These are phyloP conservation scores for Vanderwaltozyma yarrowii DNA, from an alignment of 805 yeast species.

Conservation along the genomic window DNA sequence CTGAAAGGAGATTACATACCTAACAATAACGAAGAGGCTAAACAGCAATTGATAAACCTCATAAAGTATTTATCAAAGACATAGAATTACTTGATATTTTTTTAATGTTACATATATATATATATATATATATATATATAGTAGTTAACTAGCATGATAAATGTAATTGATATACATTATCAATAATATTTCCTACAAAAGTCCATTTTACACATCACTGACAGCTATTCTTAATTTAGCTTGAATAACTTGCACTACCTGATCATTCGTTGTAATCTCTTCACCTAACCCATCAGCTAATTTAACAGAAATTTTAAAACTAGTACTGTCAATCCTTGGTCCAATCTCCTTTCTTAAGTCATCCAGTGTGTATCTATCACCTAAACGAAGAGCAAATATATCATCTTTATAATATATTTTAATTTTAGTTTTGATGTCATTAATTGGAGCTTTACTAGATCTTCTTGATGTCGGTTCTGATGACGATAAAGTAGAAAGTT, in stretches of 20 bases:
- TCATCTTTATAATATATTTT: slow-evolving; percentile 74
- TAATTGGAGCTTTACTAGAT: background rate
- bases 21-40: background rate
- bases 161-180: too few species aligned
- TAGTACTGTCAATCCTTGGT: slow-evolving; percentile 35
- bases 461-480: background rate
- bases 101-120: background rate
- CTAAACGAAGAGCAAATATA: slow-evolving; percentile 59
- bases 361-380: slow-evolving; percentile 35
- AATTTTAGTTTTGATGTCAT: slow-evolving; percentile 33
- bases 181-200: too few species aligned
- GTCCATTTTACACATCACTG: slow-evolving; percentile 14
- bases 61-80: background rate
- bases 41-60: background rate
- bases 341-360: slow-evolving; percentile 43
- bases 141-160: too few species aligned
- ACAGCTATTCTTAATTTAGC: slow-evolving; percentile 31
- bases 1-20: slow-evolving; percentile 18
- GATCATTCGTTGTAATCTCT: slow-evolving; percentile 28
- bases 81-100: background rate
- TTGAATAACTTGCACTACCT: slow-evolving; percentile 26
- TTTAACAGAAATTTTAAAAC: slow-evolving; percentile 30
- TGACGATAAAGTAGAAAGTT: slow-evolving; percentile 8
- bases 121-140: too few species aligned
- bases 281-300: slow-evolving; percentile 25